A percentile compares a stretch with the other conserved stretches of the same genome.
These are phyloP conservation scores for Salix dunnii DNA, from an alignment of 345 rosid species.

Conservation along the genomic window DNA sequence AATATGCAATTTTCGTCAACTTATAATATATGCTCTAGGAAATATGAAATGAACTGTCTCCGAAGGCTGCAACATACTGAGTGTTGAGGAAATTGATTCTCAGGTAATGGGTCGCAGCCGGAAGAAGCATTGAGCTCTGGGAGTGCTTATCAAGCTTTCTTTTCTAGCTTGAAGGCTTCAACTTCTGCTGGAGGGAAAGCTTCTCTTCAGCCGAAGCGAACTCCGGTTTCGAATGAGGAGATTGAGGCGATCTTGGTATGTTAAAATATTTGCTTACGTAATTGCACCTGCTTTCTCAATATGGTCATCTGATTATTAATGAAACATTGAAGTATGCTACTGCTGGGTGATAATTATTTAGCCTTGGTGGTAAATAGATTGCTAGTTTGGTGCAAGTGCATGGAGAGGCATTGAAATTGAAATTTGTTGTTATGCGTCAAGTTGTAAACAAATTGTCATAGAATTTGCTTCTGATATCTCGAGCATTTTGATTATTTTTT, in stretches of 20 bases:
- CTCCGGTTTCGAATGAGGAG: slow-evolving; percentile 73
- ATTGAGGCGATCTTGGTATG: slow-evolving; percentile 80
- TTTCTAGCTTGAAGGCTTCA: slow-evolving; percentile 48
- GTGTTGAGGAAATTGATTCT: slow-evolving; percentile 8
- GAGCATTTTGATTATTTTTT: too few species aligned
- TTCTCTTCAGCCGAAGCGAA: slow-evolving; percentile 80
- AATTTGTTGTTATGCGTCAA: not conserved
- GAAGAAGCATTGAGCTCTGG: slow-evolving; percentile 32
- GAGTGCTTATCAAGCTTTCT: slow-evolving; percentile 46
- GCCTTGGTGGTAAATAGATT: not conserved
- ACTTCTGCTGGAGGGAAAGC: slow-evolving; percentile 70
- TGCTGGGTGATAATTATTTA: not conserved
- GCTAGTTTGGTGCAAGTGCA: not conserved
- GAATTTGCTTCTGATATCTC: too few species aligned
- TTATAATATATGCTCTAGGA: not conserved
- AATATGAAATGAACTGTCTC: too few species aligned
- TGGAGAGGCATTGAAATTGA: not conserved
- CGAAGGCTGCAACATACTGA: too few species aligned
- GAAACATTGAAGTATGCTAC: not conserved
- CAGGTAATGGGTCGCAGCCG: slow-evolving; percentile 42
- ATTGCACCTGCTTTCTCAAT: not conserved
- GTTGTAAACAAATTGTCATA: too few species aligned
- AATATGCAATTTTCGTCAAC: not conserved
- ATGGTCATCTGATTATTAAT: not conserved
- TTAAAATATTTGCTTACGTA: not conserved